Evolutionary conservation across 2,329 filamentous ascomycete genomes (phyloP), one percentile per base, ranked within the genome.

Genomic region (Arachnopeziza araneosa): DNA sequence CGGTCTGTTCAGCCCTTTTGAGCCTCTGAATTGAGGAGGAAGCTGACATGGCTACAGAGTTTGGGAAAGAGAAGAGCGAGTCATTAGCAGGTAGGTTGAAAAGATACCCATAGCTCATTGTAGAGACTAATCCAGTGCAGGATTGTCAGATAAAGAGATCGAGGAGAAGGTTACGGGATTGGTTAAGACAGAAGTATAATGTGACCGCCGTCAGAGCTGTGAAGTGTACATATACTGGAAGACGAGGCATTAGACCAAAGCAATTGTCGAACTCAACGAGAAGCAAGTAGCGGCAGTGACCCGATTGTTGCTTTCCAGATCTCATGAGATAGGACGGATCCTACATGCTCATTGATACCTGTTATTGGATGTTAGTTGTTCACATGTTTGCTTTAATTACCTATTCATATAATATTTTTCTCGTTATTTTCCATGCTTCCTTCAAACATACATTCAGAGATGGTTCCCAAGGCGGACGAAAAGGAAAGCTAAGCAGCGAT

Each of bases 121-220:
- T 12, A 53, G 24, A 50, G 10, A 57, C 63, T 68, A 57, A 70
- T 55, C 10, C 19, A 10, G 32, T 26, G 17, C 65, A 87, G 86
- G 85, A 63, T 75, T 90, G 69, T 82, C 86, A 68, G 86, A 88
- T 73, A 83, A 88, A 74, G 82, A 86, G 68, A 89, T 91, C 64
- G 87, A 90, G 75, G 82, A 84, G 66, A 84, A 83, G 74, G 80
- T 90, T 66, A 83, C 84, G 59, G 77, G 78, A 56, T 74, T 90
- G 63, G 86, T 88, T 12, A 44, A 44, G 36, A 44, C 36, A 44
- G 36, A 14, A 17, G 17, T 14, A 44, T 44, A 44, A 44, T 17
- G 3, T 44, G 17, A 19, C 12, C 36, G 17, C 36, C 17, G 36
- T 5, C 10, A 14, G 36, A 44, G 36, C 36, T 44, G 10, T 44